Evolutionary conservation across 129 eudicot genomes (phyloP).

Genomic region (Heracleum sosnowskyi): DNA sequence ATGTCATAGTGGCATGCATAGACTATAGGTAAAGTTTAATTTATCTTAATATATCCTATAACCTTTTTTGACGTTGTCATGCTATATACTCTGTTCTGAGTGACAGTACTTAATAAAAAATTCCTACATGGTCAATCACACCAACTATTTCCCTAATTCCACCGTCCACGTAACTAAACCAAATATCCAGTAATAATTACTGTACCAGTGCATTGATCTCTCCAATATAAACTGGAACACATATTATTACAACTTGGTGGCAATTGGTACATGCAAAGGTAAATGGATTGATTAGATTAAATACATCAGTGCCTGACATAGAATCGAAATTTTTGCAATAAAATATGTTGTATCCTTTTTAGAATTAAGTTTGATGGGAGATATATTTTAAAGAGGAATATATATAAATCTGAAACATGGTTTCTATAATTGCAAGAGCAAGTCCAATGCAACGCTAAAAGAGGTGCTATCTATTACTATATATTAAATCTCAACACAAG

Average conservation of each 20-base stretch:
- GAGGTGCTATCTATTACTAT: no score
- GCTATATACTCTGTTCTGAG: neutral
- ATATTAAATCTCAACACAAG: no score
- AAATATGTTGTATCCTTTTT: neutral
- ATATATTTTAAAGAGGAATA: neutral
- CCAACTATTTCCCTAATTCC: neutral
- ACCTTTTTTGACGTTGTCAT: neutral
- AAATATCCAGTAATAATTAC: neutral
- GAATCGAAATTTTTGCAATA: neutral
- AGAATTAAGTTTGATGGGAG: neutral
- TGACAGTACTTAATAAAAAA: neutral
- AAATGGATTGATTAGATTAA: neutral
- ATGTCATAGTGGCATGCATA: constrained; percentile 85
- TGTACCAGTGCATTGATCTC: neutral
- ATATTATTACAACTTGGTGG: neutral
- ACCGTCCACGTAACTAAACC: neutral
- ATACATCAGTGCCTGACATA: neutral
- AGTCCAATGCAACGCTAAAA: no score
- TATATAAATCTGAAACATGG: neutral
- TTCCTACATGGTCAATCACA: neutral
- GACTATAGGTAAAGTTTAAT: constrained; percentile 63
- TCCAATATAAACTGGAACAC: neutral
- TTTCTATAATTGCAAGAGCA: no score
- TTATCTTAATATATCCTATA: neutral
- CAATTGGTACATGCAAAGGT: neutral